These are phyloP conservation scores for Teunomyces barrocoloradensis DNA, from an alignment of 805 yeast species.

Conservation along the genomic window DNA sequence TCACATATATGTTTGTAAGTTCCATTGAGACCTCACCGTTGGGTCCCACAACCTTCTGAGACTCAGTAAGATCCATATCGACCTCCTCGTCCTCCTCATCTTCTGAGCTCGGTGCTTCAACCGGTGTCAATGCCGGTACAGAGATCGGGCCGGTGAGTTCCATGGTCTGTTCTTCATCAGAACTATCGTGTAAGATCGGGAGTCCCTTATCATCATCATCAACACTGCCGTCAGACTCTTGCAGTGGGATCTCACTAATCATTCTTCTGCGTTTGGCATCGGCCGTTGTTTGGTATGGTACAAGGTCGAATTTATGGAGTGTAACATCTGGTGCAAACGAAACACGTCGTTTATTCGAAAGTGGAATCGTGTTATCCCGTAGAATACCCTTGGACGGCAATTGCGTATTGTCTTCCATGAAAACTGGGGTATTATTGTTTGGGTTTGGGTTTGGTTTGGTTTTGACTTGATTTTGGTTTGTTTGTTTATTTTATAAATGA, in stretches of 20 bases:
- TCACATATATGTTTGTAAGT: conserved; percentile 6
- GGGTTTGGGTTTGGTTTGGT: no score
- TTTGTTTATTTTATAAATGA: not conserved
- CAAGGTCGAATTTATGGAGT: conserved; percentile 52
- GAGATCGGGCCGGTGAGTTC: conserved; percentile 15
- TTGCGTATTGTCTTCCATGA: conserved; percentile 1
- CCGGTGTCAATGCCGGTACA: not conserved
- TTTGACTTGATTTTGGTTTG: no score
- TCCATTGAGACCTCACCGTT: conserved; percentile 9
- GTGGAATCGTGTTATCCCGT: conserved; percentile 22
- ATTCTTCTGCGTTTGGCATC: conserved; percentile 25
- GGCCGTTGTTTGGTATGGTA: conserved; percentile 17
- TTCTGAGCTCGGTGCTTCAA: conserved; percentile 3
- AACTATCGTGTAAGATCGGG: conserved; percentile 22
- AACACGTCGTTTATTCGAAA: conserved; percentile 49
- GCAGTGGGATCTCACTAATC: conserved; percentile 19
- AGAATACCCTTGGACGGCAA: conserved; percentile 20
- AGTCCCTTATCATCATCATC: conserved; percentile 11
- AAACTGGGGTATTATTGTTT: not conserved
- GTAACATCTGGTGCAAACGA: conserved; percentile 78
- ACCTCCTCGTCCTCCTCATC: conserved; percentile 14
- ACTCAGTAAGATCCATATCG: conserved; percentile 22
- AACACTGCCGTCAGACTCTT: conserved; percentile 6
- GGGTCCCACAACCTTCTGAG: conserved; percentile 6
- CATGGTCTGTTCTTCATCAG: conserved; percentile 30